Base-by-base conservation (phyloP, 2,329 filamentous ascomycete species). In the Exserohilum rostratum region DNA sequence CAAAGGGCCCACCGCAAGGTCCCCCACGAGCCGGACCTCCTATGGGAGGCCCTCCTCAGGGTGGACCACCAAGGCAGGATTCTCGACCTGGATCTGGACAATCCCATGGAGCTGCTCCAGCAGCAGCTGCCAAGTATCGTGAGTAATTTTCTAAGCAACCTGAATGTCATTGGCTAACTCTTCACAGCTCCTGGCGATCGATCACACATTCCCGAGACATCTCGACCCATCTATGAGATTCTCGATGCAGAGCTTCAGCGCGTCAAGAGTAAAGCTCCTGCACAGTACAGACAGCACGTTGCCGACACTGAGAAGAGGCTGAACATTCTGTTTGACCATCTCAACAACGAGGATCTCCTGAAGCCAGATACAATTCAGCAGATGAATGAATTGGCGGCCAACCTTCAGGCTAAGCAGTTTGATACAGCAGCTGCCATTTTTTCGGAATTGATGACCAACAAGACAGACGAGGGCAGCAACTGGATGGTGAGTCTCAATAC, bases 261-360 rank as follows among this genome's bases (percentile, higher is more conserved):
- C 30, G 90, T 99, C 50, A 93, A 93, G 55, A 79, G 87, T 29
- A 89, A 91, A 64, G 95, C 95, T 0, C 95, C 95, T 15, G 81
- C 88, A n/a, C 87, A 88, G 13, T 97, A 95, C 78, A 88, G 90
- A 60, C 84, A 87, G 12, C 93, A 98, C 73, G 92, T 99, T 17
- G 90, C 91, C 67, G 95, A 98, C 73, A 95, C 93, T 2, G 91
- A 96, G 74, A 96, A 96, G 78, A 87, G 95, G 25, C 83, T 99
- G 55, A 90, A 90, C 67, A 87, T 97, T 45, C 81, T 99, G n/a
- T 98, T 97, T 73, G 93, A 99, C 71, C 92, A 97, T 75, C 82
- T 99, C 42, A 99, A 98, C 82, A 98, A 98, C 64, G 90, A 93
- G 70, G 93, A 98, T 69, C 81, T 97, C 35, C 82, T 98, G 50